Conservation (phyloP, 257 asterid species). For the Fraxinus pennsylvanica region DNA sequence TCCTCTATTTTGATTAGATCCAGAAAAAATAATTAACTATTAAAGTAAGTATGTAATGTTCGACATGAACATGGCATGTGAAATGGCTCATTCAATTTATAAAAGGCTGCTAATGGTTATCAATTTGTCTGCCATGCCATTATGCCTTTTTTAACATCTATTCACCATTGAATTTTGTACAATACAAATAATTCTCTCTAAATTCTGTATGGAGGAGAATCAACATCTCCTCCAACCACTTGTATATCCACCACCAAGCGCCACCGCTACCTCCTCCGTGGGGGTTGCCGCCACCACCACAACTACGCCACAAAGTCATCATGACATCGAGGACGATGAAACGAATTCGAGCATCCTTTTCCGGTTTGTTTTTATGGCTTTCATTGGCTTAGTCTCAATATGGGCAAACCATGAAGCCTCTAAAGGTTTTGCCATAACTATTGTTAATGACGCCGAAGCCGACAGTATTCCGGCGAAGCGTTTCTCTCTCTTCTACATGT, state of each 20-base stretch:
- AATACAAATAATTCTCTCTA: constrained; percentile 11
- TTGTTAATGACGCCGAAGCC: constrained; percentile 41
- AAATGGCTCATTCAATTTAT: constrained; percentile 18
- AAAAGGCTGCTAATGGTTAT: constrained; percentile 17
- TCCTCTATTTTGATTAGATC: too few species aligned
- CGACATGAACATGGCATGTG: constrained; percentile 19
- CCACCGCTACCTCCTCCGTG: neutral
- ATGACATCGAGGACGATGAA: neutral
- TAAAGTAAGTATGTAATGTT: too few species aligned
- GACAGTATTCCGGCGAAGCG: constrained; percentile 35
- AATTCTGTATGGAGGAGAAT: constrained; percentile 34
- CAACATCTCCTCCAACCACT: constrained; percentile 56
- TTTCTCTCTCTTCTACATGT: constrained; percentile 58
- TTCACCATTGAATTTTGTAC: neutral
- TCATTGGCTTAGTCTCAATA: constrained; percentile 46
- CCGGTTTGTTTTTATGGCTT: constrained; percentile 43
- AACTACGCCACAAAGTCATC: constrained; percentile 10
- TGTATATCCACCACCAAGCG: constrained; percentile 36
- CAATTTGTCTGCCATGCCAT: constrained; percentile 25
- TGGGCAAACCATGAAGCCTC: constrained; percentile 83
- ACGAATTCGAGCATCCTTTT: constrained; percentile 34
- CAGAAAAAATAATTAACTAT: too few species aligned
- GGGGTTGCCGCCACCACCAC: neutral
- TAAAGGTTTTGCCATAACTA: constrained; percentile 59
- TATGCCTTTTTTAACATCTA: neutral